Base-by-base conservation (phyloP, 2,329 filamentous ascomycete species). In the Pseudocercospora musae region DNA sequence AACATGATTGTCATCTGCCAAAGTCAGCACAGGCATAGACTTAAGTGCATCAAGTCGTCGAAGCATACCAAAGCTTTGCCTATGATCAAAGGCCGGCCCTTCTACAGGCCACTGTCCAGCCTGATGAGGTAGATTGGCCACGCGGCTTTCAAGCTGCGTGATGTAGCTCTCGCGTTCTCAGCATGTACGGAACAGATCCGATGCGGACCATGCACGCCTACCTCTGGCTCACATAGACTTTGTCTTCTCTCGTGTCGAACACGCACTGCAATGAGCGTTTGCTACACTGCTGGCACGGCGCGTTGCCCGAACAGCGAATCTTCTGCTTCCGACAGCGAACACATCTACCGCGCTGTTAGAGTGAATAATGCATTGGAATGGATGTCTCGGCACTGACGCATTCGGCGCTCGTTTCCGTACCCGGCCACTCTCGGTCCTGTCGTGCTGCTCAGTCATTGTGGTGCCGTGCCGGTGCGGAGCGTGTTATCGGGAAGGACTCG, bases 161-260 rank as follows among this genome's bases (percentile, higher is more conserved):
- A 68, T 31, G 13, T 68, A 65, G 56, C 66, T 68, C 8, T 46
- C 21, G 18, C 44, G 21, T 58, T 29, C 71, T 20, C 52, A 58
- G 9, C 49, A 62, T 59, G 40, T 54, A 20, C 27, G 56, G 59
- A 44, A 53, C 20, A 48, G 11, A 27, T 18, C 21, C 46, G 40
- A 6, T 49, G 11, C 10, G 42, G 25, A 31, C 7, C 4, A 8
- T 8, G 18, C 58, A n/a, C n/a, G n/a, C n/a, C 49, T 13, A 58
- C 66, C 71, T 58, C 66, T 75, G 74, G 13, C 80, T 81, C 3
- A 84, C 80, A 3, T 83, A 69, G 13, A 83, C 74, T 64, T 82
- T 82, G 55, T 82, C 78, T 40, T 81, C 78, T n/a, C 76, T 74
- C 42, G 81, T 78, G 62, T 81, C 78, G 55, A 81, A 81, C 6